Conservation (phyloP, 2,329 filamentous ascomycete species). For the Aspergillus ustus region DNA sequence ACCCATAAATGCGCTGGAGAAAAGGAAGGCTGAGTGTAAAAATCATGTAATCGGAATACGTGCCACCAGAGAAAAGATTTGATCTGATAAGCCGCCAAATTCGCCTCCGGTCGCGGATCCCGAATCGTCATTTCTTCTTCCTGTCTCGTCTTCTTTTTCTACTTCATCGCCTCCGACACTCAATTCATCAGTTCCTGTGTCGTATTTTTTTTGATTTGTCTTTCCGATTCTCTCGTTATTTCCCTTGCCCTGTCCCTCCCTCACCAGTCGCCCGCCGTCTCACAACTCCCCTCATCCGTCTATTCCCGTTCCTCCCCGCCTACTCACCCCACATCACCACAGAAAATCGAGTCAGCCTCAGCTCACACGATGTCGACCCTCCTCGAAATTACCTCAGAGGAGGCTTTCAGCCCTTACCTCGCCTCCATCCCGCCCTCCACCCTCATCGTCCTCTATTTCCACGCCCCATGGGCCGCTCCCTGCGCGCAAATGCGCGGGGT, state of each 20-base stretch:
- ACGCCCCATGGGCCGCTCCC: slow-evolving; percentile 94
- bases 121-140: slow-evolving; percentile 18
- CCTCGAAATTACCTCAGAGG: slow-evolving; percentile 74
- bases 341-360: slow-evolving; percentile 4
- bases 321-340: slow-evolving; percentile 6
- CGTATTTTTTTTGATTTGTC: not conserved
- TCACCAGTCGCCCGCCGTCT: not conserved
- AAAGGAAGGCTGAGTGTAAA: not conserved
- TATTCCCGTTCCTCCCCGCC: slow-evolving; percentile 12
- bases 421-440: slow-evolving; percentile 69
- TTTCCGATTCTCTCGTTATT: not conserved
- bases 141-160: slow-evolving; percentile 13
- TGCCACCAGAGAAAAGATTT: slow-evolving; percentile 10
- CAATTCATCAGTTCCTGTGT: not conserved
- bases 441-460: slow-evolving; percentile 87
- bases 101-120: slow-evolving; percentile 25
- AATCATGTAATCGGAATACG: slow-evolving; percentile 14
- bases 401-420: slow-evolving; percentile 73
- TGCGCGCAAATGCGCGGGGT: slow-evolving; percentile 93
- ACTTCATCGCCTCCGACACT: slow-evolving; percentile 7
- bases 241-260: not conserved
- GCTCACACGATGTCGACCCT: slow-evolving; percentile 70
- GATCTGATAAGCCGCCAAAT: slow-evolving; percentile 41
- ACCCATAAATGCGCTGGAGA: not conserved
- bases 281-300: not conserved